Base-by-base conservation (phyloP, 1,139 yeast species). In the Hyphopichia buzzinii region DNA sequence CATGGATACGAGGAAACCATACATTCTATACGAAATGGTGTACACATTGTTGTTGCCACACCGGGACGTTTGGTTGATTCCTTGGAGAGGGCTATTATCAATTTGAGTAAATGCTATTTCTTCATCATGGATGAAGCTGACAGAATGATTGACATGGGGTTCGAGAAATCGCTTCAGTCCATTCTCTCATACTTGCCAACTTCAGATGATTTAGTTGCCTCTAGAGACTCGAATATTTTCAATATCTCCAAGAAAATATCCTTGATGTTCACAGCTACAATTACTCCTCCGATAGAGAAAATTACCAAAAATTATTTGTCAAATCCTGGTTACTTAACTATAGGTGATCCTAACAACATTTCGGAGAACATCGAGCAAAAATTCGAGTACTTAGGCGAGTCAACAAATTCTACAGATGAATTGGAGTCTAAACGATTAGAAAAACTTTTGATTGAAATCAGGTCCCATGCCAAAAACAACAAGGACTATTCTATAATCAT, bases 261-360 rank as follows among this genome's bases (percentile, higher is more conserved):
- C 0, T 72, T 88, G 74, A 85, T 92, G 96, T 92, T 87, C 59
- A 86, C 97, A 0, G 97, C 97, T 0, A 92, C 98, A 0, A 81
- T 92, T 77, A 85, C 96, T 0, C 75, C 81, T 0, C 72, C 79
- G 0, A 81, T 89, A 30, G 88, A 85, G 49, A 70, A 67, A 34
- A 59, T 92, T 35, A 79, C 95, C 0, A 65, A 67, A 17, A 72
- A 72, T 19, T 87, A 85, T 51, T 64, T 89, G 33, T 51, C 58
- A 0, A 62, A 71, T 8, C 95, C 96, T 0, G 84, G 77, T 0
- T 72, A 72, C 33, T 76, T 86, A 3, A 74, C 77, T 22, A 76
- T 89, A 38, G 94, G 95, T 4, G 72, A 73, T 25, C 71, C 79
- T 1, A 80, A 77, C 3, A 77, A 78, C 41, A 83, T 86, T 3